Base-by-base conservation (phyloP, 305 asterid genomes). In the Fraxinus angustifolia region DNA sequence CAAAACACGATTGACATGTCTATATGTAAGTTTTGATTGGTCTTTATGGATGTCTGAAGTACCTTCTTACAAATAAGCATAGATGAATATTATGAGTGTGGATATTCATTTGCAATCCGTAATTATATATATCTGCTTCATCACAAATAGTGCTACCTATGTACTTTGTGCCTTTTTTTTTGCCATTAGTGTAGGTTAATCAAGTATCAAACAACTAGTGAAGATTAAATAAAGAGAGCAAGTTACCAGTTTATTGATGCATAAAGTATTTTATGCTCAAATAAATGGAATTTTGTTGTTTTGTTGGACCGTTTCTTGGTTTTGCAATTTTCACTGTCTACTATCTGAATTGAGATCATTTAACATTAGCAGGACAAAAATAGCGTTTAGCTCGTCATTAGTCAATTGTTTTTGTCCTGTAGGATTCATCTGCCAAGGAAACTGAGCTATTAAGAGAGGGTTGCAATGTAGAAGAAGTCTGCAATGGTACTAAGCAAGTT, bases 351-450 rank as follows among this genome's bases (percentile, higher is more conserved):
- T 48, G 74, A 35, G 62, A 79, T 74, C 28, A 68, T 67, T 76
- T 71, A 33, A 71, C 48, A 33, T 33, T 71, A 33, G 26, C 75
- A 6, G 45, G 48, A 71, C 75, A 16, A 71, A 17, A 19, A 62
- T 36, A 77, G 72, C n/a, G 11, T 56, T 38, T 56, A 30, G 71
- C 76, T 79, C 42, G 71, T 70, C 36, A 67, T 79, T 83, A 74
- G 73, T 82, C 80, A 53, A 79, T 80, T 71, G 35, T 79, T 79
- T 79, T 79, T 77, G 65, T 84, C 83, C 71, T 82, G 68, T 83
- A 93, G 98, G 91, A 91, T 83, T 83, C 92, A 78, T 90, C 97
- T 56, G 38, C 80, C 17, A 94, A 90, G 92, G 93, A 90, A 83
- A 83, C 92, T 78, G 97, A 94, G 87, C 83, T 83, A 83, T 87